Evolutionary conservation across 768 basidiomycete genomes (phyloP), one percentile per base, ranked within the genome.

Genomic region (Lyophyllum decastes): DNA sequence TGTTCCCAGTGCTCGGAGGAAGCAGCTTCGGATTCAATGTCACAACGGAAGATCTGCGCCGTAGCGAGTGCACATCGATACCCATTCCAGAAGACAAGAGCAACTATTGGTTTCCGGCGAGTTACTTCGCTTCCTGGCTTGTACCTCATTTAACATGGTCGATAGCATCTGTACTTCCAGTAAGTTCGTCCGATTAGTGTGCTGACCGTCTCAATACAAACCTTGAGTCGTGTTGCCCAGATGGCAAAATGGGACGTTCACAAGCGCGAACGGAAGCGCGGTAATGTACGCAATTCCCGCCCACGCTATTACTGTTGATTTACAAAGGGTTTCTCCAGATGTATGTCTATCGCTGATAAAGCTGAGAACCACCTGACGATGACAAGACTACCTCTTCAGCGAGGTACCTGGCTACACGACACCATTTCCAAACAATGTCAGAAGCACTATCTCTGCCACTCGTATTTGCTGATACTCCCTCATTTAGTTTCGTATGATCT

Each of bases 361-460:
- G 17, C 9, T 9, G 22, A n/a, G 12, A 9, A 9, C 8, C 11
- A 21, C 1, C 47, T 47, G 21, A 38, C 12, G 19, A 35, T 9
- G 11, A 10, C 21, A 40, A 77, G 75, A 77, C 60, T 75, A 76
- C 53, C 68, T 76, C 17, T 76, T 69, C 55, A 68, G 67, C 30
- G 67, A 72, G 59, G 61, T 62, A 26, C 63, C 72, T n/a, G 72
- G 72, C 41, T 66, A 55, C 14, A 73, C 74, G 10, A 70, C 72
- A 9, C 69, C 74, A 14, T 78, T 78, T 63, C 75, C 75, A n/a
- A 74, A 76, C 54, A 66, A 78, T 59, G 75, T 73, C 48, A 57
- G 71, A 59, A 43, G 16, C 30, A 6, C 14, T 47, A 17, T 30
- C 12, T 40, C 43, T 33, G 14, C 10, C 47, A n/a, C n/a, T 12